Conservation (phyloP, 306 rosid genomes). For the Citrullus colocynthis region DNA sequence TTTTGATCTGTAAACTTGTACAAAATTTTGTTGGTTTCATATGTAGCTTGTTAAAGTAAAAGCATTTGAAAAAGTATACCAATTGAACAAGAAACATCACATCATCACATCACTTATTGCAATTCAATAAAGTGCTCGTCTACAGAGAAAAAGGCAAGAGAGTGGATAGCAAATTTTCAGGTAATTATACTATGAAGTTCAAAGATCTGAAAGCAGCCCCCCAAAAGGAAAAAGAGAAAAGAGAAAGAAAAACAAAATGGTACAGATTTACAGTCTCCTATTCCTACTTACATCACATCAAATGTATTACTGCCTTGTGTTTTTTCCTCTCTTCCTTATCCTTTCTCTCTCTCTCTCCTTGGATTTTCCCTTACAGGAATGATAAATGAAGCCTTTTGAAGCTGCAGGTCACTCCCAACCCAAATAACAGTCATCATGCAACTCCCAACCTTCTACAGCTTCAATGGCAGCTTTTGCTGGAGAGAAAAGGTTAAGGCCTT, state of each 20-base stretch:
- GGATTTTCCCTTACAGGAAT: not conserved
- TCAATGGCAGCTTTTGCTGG: not conserved
- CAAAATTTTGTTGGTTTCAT: not conserved
- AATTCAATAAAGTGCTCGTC: not conserved
- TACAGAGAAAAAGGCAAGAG: not conserved
- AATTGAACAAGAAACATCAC: not conserved
- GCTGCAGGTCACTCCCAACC: constrained; percentile 11
- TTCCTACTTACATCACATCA: constrained; percentile 5
- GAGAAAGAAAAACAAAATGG: not conserved
- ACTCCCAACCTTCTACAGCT: constrained; percentile 6
- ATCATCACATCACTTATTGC: not conserved
- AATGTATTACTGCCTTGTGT: not conserved
- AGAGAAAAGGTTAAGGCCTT: not conserved
- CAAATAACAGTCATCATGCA: constrained; percentile 5
- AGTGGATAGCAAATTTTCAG: not conserved
- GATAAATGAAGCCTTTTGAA: constrained; percentile 1
- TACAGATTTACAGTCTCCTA: not conserved
- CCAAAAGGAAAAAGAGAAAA: not conserved
- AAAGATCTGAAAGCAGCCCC: not conserved
- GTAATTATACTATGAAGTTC: not conserved
- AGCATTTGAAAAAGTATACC: not conserved
- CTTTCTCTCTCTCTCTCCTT: not conserved
- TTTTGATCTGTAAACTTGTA: not conserved
- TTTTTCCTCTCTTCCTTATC: not conserved
- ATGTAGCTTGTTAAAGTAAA: not conserved